A percentile compares a stretch with the other conserved stretches of the same genome.
phyloP scores from a whole-genome alignment of 2,329 filamentous ascomycete genomes.

The Thermomyces lanuginosus region DNA sequence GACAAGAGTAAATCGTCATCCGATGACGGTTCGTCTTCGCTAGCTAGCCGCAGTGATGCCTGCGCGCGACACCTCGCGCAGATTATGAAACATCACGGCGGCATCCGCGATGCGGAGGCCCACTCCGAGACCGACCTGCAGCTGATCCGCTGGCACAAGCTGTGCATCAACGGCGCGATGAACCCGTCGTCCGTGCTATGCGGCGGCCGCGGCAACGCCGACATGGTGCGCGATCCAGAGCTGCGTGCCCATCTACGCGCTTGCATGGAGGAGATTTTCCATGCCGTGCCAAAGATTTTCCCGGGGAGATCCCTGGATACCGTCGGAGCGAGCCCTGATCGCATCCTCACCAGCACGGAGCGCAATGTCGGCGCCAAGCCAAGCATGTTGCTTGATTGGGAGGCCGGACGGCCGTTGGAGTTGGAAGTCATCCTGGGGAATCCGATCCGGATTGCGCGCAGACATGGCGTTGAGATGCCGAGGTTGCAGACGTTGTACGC shows the following conservation, averaged over 20 bases:
- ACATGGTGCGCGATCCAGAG: conserved; percentile 49
- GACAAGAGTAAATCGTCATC: conserved; percentile 33
- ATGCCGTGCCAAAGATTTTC: conserved; percentile 46
- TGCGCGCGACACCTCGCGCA: conserved; percentile 32
- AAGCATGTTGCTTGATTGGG: conserved; percentile 57
- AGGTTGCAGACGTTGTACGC: conserved; percentile 52
- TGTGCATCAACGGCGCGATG: conserved; percentile 60
- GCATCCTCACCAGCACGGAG: conserved; percentile 46
- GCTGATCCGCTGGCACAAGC: conserved; percentile 58
- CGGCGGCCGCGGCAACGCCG: conserved; percentile 47
- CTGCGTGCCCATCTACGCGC: conserved; percentile 45
- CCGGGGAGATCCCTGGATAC: conserved; percentile 44
- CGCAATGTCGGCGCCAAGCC: conserved; percentile 37
- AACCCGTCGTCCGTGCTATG: conserved; percentile 55
- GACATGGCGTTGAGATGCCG: conserved; percentile 48
- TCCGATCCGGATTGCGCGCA: conserved; percentile 48
- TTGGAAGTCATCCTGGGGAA: conserved; percentile 58
- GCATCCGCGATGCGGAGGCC: conserved; percentile 36
- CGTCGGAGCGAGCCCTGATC: conserved; percentile 45
- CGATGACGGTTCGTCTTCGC: no score
- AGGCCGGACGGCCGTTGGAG: conserved; percentile 49
- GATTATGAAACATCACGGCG: neutral
- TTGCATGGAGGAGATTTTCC: conserved; percentile 54
- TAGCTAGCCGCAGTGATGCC: conserved; percentile 12
- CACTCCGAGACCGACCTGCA: conserved; percentile 53